Base-by-base conservation (phyloP, 2,329 filamentous ascomycete species). In the Fusarium miscanthi region DNA sequence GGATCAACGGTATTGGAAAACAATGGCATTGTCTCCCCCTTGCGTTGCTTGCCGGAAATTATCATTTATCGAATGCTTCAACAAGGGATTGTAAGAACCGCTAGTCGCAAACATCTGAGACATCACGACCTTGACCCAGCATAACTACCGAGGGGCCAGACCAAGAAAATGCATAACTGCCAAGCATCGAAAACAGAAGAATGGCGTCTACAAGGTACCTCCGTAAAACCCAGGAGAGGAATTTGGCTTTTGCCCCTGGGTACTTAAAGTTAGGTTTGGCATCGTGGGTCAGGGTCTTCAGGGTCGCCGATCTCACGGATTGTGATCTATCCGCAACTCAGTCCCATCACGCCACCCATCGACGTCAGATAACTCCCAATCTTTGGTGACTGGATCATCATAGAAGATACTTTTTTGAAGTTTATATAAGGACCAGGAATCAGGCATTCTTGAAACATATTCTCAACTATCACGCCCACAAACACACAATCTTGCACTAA, bases 231-330 rank as follows among this genome's bases (percentile, higher is more conserved):
- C 16, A n/a, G 27, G 6, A 17, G 25, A 41, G 14, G 13, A 21
- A 23, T 10, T 21, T 14, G 8, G 3, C 40, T 37, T 25, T 64
- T 59, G 65, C 66, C 60, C 66, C 65, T 69, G 51, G n/a, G 16
- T 53, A 69, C 63, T 69, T 59, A 69, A 53, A 43, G 48, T 69
- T 53, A 17, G 14, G 51, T 37, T 58, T 40, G 31, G 48, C 64
- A 48, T 48, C 31, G 7, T 2, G 25, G 38, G 10, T 21, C 58
- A 51, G 40, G 66, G 51, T 64, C 51, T 21, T 23, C 19, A 64
- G 64, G 65, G 51, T 52, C 59, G 64, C 19, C 49, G 66, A 69
- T 69, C 65, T 48, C 49, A 52, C 66, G 66, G 66, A 46, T 45
- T 54, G 23, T 64, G 58, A 21, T 52, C 42, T 57, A 58, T 64